phyloP scores from a whole-genome alignment of 208 protist genomes.

The Trypanosoma congolense region DNA sequence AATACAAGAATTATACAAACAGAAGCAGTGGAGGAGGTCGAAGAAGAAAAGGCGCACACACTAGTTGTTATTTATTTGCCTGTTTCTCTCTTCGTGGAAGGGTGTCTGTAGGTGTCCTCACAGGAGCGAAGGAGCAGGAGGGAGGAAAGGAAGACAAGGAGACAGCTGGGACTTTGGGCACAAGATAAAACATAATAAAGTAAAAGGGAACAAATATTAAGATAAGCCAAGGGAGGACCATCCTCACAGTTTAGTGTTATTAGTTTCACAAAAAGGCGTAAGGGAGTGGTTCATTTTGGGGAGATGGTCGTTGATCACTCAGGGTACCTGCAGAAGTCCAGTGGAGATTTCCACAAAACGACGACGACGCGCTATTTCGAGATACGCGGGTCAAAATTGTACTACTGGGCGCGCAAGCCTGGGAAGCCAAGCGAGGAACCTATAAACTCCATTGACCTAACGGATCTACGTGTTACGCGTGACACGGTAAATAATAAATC shows the following conservation, averaged over 20 bases:
- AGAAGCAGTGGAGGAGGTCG: no score
- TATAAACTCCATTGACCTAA: conserved; percentile 47
- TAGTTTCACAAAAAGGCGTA: no score
- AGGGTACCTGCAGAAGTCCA: conserved; percentile 43
- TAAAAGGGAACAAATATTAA: no score
- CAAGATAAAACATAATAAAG: no score
- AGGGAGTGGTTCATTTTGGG: not conserved
- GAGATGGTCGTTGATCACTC: conserved; percentile 21
- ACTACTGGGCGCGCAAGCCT: conserved; percentile 58
- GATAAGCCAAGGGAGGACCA: not conserved
- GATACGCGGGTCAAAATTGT: conserved; percentile 49
- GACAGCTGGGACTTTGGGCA: no score
- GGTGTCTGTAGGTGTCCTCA: no score
- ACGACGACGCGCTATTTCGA: conserved; percentile 65
- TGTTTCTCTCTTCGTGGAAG: no score
- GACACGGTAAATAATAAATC: conserved; percentile 24
- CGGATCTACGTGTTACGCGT: conserved; percentile 23
- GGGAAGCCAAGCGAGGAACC: conserved; percentile 24
- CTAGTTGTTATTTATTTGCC: no score
- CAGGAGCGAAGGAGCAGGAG: no score
- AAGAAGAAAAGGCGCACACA: no score
- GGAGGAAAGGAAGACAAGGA: no score
- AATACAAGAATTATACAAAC: no score
- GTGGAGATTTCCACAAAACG: conserved; percentile 28
- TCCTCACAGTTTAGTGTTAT: not conserved